These are phyloP conservation scores for Verbena officinalis DNA, from an alignment of 257 asterid species.

Conservation along the genomic window DNA sequence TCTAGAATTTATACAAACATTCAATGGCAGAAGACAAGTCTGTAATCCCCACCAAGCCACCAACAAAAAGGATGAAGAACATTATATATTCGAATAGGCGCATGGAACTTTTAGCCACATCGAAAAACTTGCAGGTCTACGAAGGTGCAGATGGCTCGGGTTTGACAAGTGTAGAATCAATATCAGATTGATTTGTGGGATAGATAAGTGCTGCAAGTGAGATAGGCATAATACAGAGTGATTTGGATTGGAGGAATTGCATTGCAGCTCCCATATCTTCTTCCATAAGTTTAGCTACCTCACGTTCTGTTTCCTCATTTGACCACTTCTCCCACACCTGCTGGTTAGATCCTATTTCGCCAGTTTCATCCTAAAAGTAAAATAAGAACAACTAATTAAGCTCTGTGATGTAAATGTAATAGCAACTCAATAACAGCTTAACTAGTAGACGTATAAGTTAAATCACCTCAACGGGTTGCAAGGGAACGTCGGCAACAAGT, in stretches of 20 bases:
- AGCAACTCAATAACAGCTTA: too few relatives aligned
- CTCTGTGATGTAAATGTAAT: background rate
- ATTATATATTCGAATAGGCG: constrained; percentile 22
- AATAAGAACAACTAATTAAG: constrained; percentile 4
- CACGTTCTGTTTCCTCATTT: constrained; percentile 57
- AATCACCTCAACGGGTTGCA: constrained; percentile 58
- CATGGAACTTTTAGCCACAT: constrained; percentile 50
- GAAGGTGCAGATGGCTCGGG: constrained; percentile 56
- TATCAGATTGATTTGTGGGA: constrained; percentile 49
- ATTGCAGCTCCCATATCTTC: constrained; percentile 67
- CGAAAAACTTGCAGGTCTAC: constrained; percentile 26
- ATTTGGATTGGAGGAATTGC: constrained; percentile 68
- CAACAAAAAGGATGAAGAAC: constrained; percentile 24
- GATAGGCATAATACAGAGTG: constrained; percentile 73
- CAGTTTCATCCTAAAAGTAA: constrained; percentile 41
- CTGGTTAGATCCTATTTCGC: constrained; percentile 46
- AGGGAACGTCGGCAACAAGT: constrained; percentile 68
- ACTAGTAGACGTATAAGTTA: too few relatives aligned
- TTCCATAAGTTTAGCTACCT: constrained; percentile 70
- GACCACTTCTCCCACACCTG: constrained; percentile 74
- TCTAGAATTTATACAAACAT: constrained; percentile 5
- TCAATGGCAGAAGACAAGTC: constrained; percentile 24
- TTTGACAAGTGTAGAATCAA: constrained; percentile 44
- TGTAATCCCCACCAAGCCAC: constrained; percentile 27
- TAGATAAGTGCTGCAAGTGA: constrained; percentile 67